These are phyloP conservation scores for Colletotrichum somersetense DNA, from an alignment of 2,329 filamentous ascomycete species.

Conservation along the genomic window DNA sequence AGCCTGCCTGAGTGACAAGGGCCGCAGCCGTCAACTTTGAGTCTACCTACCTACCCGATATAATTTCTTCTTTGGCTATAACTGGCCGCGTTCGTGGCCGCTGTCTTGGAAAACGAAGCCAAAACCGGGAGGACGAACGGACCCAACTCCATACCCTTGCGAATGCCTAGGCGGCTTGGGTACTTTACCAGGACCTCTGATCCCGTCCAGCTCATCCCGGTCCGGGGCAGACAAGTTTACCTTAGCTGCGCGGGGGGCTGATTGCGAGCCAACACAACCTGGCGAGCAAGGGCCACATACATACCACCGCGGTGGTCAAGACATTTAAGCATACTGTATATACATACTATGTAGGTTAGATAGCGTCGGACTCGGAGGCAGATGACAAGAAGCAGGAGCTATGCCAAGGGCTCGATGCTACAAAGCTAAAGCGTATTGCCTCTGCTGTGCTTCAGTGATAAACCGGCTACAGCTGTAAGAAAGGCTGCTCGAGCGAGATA, in stretches of 20 bases:
- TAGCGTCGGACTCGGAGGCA: conserved; percentile 6
- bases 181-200: neutral
- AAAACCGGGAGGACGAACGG: too few relatives aligned
- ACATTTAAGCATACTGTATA: neutral
- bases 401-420: conserved; percentile 11
- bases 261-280: neutral
- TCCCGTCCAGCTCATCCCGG: conserved; percentile 1
- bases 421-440: conserved; percentile 19
- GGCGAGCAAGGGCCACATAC: neutral
- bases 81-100: too few relatives aligned
- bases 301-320: neutral
- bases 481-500: neutral
- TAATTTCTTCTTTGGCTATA: too few relatives aligned
- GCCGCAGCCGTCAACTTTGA: neutral
- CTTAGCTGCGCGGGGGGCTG: too few relatives aligned
- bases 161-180: too few relatives aligned
- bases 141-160: too few relatives aligned
- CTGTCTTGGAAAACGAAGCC: too few relatives aligned
- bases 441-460: conserved; percentile 15
- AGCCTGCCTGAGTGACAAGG: conserved; percentile 7
- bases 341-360: too few relatives aligned
- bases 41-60: too few relatives aligned
- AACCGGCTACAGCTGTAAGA: conserved; percentile 1
- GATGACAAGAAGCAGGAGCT: neutral
- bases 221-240: neutral